Conservation (phyloP, 306 rosid species). For the Citrullus mucosospermus region DNA sequence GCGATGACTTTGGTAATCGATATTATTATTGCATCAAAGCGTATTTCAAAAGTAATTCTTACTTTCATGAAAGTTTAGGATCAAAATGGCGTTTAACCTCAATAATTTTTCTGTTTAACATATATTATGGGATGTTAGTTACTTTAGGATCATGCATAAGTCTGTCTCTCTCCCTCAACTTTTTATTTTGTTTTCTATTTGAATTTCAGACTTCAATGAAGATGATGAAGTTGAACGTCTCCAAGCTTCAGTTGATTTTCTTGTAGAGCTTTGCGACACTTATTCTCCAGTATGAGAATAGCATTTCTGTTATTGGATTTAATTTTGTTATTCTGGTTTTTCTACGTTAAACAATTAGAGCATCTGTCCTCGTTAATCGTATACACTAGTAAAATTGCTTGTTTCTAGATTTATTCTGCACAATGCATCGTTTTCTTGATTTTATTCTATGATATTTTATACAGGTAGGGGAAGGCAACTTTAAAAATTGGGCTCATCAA, state of each 20-base stretch:
- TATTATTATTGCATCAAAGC: neutral
- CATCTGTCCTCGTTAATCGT: neutral
- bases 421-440: neutral
- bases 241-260: conserved; percentile 69
- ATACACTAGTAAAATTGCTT: neutral
- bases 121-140: neutral
- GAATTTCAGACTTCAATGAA: conserved; percentile 28
- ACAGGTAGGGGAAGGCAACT: conserved; percentile 49
- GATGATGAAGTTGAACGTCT: conserved; percentile 72
- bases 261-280: conserved; percentile 69
- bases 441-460: neutral
- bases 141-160: neutral
- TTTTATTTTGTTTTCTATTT: neutral
- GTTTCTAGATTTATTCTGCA: neutral
- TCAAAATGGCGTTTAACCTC: no score
- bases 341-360: neutral
- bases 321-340: neutral
- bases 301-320: neutral
- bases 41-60: neutral
- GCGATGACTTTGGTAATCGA: neutral
- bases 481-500: conserved; percentile 68
- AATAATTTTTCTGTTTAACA: neutral
- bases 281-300: conserved; percentile 38
- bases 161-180: neutral
- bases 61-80: no score